Evolutionary conservation across 768 basidiomycete species (phyloP).

Genomic region (Tricholoma saponaceum): DNA sequence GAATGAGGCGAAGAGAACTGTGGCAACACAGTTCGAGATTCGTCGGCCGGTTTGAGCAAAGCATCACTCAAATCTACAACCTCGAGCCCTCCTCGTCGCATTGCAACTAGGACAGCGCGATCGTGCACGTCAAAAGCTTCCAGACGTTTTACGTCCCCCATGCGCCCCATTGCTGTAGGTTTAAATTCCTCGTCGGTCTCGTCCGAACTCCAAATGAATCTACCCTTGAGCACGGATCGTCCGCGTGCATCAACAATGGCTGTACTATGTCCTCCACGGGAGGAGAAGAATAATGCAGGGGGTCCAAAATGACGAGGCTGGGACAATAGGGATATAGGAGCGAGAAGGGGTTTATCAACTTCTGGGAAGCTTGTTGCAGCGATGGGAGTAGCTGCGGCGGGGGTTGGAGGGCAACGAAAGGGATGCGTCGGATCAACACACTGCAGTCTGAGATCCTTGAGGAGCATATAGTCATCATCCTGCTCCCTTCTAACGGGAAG

Average conservation of each 20-base stretch:
- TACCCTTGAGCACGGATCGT: conserved; percentile 76
- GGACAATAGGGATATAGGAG: conserved; percentile 70
- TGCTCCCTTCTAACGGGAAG: conserved; percentile 78
- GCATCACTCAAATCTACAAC: conserved; percentile 79
- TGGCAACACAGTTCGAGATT: conserved; percentile 70
- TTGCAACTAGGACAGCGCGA: conserved; percentile 74
- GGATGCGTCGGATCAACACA: conserved; percentile 80
- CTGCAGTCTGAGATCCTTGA: conserved; percentile 74
- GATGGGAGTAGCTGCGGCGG: conserved; percentile 22
- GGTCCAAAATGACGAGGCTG: conserved; percentile 85
- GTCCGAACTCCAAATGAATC: conserved; percentile 76
- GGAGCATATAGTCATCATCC: conserved; percentile 59
- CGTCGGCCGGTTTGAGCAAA: conserved; percentile 73
- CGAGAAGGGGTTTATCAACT: conserved; percentile 54
- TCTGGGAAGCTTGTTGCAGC: conserved; percentile 12
- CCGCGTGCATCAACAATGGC: conserved; percentile 85
- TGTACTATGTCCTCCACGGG: conserved; percentile 87
- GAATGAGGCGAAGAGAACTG: conserved; percentile 61
- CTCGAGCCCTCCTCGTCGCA: conserved; percentile 85
- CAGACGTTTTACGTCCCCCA: conserved; percentile 81
- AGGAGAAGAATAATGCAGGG: conserved; percentile 82
- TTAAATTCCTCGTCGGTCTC: conserved; percentile 44
- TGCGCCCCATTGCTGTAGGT: conserved; percentile 33
- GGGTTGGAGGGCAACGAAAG: conserved; percentile 50
- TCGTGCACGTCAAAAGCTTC: conserved; percentile 79